phyloP scores from a whole-genome alignment of 108 stramenopile species.

The Bacterosira constricta region DNA sequence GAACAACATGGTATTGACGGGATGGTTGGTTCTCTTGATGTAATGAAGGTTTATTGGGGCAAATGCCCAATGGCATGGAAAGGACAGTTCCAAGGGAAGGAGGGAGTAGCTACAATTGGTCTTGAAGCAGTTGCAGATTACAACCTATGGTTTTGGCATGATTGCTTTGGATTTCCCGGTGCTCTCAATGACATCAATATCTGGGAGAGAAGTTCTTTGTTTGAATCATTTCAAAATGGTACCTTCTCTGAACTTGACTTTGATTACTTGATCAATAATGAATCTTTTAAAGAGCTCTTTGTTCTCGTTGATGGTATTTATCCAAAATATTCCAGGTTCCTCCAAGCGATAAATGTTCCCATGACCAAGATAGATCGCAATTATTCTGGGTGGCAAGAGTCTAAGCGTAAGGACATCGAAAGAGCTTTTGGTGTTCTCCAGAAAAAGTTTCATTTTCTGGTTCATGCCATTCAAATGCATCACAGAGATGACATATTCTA shows the following conservation, averaged over 20 bases:
- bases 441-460: too few relatives aligned
- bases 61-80: conserved; percentile 20
- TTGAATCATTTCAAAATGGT: background rate
- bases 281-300: conserved; percentile 21
- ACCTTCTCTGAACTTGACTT: conserved; percentile 6
- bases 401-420: too few relatives aligned
- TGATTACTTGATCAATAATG: conserved; percentile 7
- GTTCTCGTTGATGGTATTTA: conserved; percentile 49
- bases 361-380: background rate
- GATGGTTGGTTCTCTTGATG: conserved; percentile 10
- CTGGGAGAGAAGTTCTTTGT: background rate
- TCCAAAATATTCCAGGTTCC: conserved; percentile 15
- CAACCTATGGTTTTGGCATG: conserved; percentile 42
- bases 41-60: background rate
- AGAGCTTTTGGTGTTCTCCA: too few relatives aligned
- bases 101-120: conserved; percentile 9
- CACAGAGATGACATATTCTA: too few relatives aligned
- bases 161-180: conserved; percentile 27
- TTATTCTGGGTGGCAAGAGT: too few relatives aligned
- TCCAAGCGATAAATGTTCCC: conserved; percentile 12
- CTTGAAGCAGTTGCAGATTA: conserved; percentile 27
- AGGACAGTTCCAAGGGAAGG: conserved; percentile 22
- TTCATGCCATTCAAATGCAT: too few relatives aligned
- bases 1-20: background rate
- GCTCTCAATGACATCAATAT: conserved; percentile 42